Evolutionary conservation across 805 yeast genomes (phyloP).

Genomic region (Pichia insulana): DNA sequence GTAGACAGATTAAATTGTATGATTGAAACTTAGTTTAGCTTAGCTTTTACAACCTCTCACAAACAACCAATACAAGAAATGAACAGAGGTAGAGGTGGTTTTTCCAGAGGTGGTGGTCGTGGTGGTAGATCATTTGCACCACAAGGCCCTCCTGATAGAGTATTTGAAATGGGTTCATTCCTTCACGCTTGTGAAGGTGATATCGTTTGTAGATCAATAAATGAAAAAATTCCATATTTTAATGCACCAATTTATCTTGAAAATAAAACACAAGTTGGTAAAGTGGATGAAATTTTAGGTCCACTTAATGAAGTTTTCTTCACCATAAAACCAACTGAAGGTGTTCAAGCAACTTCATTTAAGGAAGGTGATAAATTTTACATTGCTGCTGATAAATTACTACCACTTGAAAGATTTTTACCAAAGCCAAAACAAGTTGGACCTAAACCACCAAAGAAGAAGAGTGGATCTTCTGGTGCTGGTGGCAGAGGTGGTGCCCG

Average conservation of each 20-base stretch:
- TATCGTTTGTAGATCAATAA: constrained; percentile 90
- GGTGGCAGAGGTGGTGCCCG: constrained; percentile 35
- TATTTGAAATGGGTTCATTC: constrained; percentile 90
- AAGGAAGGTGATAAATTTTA: constrained; percentile 93
- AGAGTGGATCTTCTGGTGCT: constrained; percentile 40
- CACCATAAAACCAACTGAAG: constrained; percentile 93
- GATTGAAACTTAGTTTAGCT: too few relatives aligned
- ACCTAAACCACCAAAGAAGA: constrained; percentile 70
- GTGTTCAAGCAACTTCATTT: constrained; percentile 89
- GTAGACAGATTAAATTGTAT: too few relatives aligned
- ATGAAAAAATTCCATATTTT: constrained; percentile 92
- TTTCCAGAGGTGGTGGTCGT: constrained; percentile 54
- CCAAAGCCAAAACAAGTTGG: constrained; percentile 91
- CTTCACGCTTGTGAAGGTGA: constrained; percentile 94
- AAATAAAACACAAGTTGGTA: constrained; percentile 93
- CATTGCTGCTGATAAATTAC: constrained; percentile 89
- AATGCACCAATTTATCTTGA: constrained; percentile 97
- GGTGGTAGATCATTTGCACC: constrained; percentile 58
- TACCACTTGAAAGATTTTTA: constrained; percentile 92
- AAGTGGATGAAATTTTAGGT: constrained; percentile 96
- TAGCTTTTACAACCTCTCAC: too few relatives aligned
- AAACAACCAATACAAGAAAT: constrained; percentile 23
- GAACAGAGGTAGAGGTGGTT: constrained; percentile 66
- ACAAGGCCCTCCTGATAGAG: constrained; percentile 95
- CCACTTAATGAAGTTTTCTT: constrained; percentile 97